Base-by-base conservation (phyloP, 1,139 yeast genomes). In the Diutina sp. region DNA sequence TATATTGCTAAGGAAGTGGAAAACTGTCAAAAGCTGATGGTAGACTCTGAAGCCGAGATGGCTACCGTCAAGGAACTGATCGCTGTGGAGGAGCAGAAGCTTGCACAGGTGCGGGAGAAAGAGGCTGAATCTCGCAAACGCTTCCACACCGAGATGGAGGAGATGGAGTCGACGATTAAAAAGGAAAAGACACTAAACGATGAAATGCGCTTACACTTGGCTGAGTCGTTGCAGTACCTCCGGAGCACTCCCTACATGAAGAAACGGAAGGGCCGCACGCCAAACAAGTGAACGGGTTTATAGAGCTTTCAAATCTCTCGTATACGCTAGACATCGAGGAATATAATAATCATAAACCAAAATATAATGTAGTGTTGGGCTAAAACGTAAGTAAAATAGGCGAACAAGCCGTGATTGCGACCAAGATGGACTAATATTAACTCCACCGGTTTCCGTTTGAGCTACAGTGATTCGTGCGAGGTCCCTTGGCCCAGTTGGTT, bases 401-500 rank as follows among this genome's bases (percentile, higher is more conserved):
- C 35, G 4, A 8, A 32, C 2, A 11, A 32, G 5, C 35, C 11
- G 35, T 2, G 4, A 3, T 32, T 7, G 11, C 35, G 35, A 7
- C 35, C 8, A 32, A 32, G 4, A 32, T 7, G 8, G 35, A 32
- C 35, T 32, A 32, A 11, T 32, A 32, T 11, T 4, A 32, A 2
- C 4, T 2, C 8, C 35, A 11, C 11, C 11, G 35, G 35, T 8
- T 7, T 8, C 11, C 2, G 35, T 32, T 7, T 11, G 11, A 1
- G 35, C 11, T 8, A 3, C n/a, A 35, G 5, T 35, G 11, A 9
- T 35, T 35, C 41, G 41, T 35, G 41, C 41, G 41, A 35, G 85
- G 84, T 83, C 87, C 87, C 87, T 83, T 83, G 88, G 88, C 88
- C 88, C 84, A 83, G 87, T 83, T 84, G 88, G 88, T 84, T 83